Percentiles rank a stretch among this genome's conserved stretches.
These are phyloP conservation scores for Pythium scleroteichum DNA, from an alignment of 352 stramenopile species.

Conservation along the genomic window DNA sequence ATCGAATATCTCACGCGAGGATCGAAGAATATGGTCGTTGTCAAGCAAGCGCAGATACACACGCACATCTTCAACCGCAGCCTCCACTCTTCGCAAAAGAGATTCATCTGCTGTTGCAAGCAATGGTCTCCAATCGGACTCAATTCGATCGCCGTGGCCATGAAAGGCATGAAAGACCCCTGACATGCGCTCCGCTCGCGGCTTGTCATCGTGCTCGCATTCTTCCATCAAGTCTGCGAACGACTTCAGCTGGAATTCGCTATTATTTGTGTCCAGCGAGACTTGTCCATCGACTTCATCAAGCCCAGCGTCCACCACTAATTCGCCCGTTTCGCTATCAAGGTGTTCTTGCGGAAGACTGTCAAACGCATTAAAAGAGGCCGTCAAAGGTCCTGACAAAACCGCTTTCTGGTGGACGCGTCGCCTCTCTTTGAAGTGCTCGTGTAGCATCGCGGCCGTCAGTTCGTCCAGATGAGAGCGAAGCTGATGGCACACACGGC, in stretches of 20 bases:
- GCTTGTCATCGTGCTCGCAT: slow-evolving; percentile 29
- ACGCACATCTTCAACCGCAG: not conserved
- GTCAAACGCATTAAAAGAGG: slow-evolving; percentile 61
- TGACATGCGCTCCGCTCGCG: not conserved
- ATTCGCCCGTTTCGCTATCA: slow-evolving; percentile 54
- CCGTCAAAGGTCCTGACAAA: slow-evolving; percentile 37
- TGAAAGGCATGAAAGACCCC: slow-evolving; percentile 14
- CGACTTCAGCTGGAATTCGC: slow-evolving; percentile 28
- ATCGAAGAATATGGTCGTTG: slow-evolving; percentile 45
- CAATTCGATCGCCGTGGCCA: slow-evolving; percentile 1
- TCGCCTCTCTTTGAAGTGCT: slow-evolving; percentile 55
- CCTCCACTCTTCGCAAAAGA: not conserved
- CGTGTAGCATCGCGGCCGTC: slow-evolving; percentile 51
- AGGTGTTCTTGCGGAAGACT: slow-evolving; percentile 63
- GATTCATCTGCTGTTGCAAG: not conserved
- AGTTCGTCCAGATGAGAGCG: slow-evolving; percentile 52
- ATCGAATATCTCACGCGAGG: slow-evolving; percentile 70
- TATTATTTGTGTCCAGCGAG: not conserved
- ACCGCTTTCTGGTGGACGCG: slow-evolving; percentile 27
- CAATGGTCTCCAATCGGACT: not conserved
- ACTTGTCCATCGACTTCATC: slow-evolving; percentile 29
- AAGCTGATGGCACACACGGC: slow-evolving; percentile 29
- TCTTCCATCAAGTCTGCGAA: slow-evolving; percentile 46
- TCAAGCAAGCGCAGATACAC: slow-evolving; percentile 14
- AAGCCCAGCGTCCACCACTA: slow-evolving; percentile 44